phyloP scores from a whole-genome alignment of 1,139 yeast species.

The Ogataea hybrid region DNA sequence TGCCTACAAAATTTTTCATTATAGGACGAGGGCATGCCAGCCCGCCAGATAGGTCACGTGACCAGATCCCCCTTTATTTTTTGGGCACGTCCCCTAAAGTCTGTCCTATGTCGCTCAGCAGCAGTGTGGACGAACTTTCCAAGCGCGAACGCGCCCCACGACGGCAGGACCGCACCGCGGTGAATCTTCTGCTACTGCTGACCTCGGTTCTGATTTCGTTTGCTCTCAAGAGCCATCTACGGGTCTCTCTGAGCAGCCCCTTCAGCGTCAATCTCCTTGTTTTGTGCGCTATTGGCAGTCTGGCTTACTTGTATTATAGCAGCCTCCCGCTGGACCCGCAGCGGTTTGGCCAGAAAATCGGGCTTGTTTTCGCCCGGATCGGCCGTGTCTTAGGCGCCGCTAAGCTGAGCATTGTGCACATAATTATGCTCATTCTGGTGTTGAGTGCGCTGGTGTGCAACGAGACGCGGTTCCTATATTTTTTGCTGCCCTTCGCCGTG shows the following conservation, averaged over 20 bases:
- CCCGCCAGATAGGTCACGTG: constrained; percentile 5
- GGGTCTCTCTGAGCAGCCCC: constrained; percentile 8
- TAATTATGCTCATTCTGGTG: constrained; percentile 13
- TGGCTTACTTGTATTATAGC: constrained; percentile 12
- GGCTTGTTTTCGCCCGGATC: constrained; percentile 7
- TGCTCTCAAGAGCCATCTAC: constrained; percentile 11
- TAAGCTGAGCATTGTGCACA: constrained; percentile 9
- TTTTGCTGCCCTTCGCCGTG: constrained; percentile 10
- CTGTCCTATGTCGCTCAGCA: constrained; percentile 7
- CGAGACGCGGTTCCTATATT: constrained; percentile 12
- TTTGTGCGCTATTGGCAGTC: constrained; percentile 1
- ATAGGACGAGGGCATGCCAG: constrained; percentile 4
- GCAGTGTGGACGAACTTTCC: constrained; percentile 3
- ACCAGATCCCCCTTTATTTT: not conserved
- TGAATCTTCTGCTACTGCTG: constrained; percentile 9
- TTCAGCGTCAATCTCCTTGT: constrained; percentile 10
- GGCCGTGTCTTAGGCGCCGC: constrained; percentile 6
- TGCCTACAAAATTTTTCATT: constrained; percentile 11
- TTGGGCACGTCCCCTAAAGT: not conserved
- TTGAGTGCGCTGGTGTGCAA: constrained; percentile 12
- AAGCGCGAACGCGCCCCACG: not conserved
- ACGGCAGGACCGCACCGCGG: constrained; percentile 6
- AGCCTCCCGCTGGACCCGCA: constrained; percentile 12
- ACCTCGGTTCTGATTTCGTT: constrained; percentile 12
- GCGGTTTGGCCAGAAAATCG: constrained; percentile 6